Evolutionary conservation across 345 rosid species (phyloP).

Genomic region (Passiflora organensis): DNA sequence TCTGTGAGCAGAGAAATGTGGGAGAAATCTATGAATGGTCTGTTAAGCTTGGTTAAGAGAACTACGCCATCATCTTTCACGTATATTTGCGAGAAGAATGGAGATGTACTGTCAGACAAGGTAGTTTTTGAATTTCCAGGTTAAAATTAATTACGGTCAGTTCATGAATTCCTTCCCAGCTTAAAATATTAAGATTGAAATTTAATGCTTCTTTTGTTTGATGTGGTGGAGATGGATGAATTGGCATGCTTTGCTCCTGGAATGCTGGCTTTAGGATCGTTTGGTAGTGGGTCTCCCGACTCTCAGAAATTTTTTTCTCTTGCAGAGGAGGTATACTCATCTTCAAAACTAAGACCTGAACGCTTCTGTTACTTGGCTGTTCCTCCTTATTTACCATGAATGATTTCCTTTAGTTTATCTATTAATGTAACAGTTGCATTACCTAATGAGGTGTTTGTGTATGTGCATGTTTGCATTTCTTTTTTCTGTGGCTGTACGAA

Average conservation of each 20-base stretch:
- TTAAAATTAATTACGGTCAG: not conserved
- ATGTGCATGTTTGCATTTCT: too few species aligned
- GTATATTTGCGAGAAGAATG: conserved; percentile 82
- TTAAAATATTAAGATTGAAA: not conserved
- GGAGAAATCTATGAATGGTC: conserved; percentile 98
- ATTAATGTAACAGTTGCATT: too few species aligned
- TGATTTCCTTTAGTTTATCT: not conserved
- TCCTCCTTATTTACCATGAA: not conserved
- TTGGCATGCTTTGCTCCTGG: conserved; percentile 99
- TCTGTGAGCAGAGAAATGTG: conserved; percentile 72
- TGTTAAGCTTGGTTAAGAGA: conserved; percentile 66
- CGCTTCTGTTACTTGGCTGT: not conserved
- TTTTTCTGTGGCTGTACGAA: too few species aligned
- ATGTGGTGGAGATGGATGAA: conserved; percentile 78
- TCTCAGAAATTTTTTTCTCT: conserved; percentile 63
- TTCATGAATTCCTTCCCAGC: too few species aligned
- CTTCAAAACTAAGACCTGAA: not conserved
- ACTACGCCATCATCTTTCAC: conserved; percentile 85
- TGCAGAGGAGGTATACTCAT: conserved; percentile 79
- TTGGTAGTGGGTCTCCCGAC: conserved; percentile 72
- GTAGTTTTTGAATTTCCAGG: conserved; percentile 31
- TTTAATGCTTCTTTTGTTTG: not conserved
- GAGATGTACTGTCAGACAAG: conserved; percentile 59
- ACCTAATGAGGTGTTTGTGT: too few species aligned
- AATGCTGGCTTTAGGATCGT: conserved; percentile 95